These are phyloP conservation scores for Mucor mucedo DNA, from an alignment of 371 early-diverging fungal genomes.

Conservation along the genomic window DNA sequence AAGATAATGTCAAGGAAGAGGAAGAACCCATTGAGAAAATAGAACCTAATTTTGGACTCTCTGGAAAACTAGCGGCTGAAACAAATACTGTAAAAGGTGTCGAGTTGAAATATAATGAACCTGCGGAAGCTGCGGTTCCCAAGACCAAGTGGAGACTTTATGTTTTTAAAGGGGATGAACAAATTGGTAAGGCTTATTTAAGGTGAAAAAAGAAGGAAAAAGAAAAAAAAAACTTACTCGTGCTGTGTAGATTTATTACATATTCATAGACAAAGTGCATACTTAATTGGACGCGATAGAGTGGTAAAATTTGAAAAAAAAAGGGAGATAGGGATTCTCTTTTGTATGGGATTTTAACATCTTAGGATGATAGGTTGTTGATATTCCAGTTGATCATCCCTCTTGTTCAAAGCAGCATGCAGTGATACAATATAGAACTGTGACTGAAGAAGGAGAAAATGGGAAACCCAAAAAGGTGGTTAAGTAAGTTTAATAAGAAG, in stretches of 20 bases:
- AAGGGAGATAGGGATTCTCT: neutral
- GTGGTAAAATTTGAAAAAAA: slow-evolving; percentile 49
- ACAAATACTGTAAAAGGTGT: slow-evolving; percentile 85
- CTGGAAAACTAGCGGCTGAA: slow-evolving; percentile 87
- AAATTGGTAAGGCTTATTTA: slow-evolving; percentile 63
- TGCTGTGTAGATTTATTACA: slow-evolving; percentile 73
- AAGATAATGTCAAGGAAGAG: slow-evolving; percentile 42
- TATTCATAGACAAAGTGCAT: slow-evolving; percentile 87
- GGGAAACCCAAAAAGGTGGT: slow-evolving; percentile 47
- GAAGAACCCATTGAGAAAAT: slow-evolving; percentile 57
- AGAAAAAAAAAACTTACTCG: too few species aligned
- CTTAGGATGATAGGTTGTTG: slow-evolving; percentile 68
- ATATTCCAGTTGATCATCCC: slow-evolving; percentile 90
- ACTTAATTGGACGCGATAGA: slow-evolving; percentile 89
- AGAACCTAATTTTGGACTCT: slow-evolving; percentile 81
- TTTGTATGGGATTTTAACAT: neutral
- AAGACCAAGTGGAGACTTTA: slow-evolving; percentile 79
- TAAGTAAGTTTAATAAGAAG: slow-evolving; percentile 49
- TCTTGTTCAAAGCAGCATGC: slow-evolving; percentile 92
- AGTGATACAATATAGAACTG: slow-evolving; percentile 66
- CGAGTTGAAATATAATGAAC: slow-evolving; percentile 87
- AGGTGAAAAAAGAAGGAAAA: neutral
- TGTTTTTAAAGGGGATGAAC: slow-evolving; percentile 90
- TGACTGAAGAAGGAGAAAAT: slow-evolving; percentile 12
- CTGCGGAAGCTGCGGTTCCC: slow-evolving; percentile 88